Percentiles rank a stretch among this genome's conserved stretches.
These are phyloP conservation scores for Cyathus striatus DNA, from an alignment of 768 basidiomycete species.

Conservation along the genomic window DNA sequence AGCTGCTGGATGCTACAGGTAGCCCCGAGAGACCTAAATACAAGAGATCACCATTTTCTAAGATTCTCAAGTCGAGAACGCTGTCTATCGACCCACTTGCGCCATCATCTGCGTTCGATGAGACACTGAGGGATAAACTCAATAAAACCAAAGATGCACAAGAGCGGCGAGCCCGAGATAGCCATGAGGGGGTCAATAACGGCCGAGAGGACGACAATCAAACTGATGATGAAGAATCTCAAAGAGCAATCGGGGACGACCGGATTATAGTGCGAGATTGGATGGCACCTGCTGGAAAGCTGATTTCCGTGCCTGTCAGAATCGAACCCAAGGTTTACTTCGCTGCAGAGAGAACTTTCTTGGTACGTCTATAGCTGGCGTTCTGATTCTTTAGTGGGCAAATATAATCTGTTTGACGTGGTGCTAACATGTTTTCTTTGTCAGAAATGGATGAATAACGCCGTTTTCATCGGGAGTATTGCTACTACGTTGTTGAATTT, in stretches of 20 bases:
- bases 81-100: conserved; percentile 85
- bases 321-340: conserved; percentile 99
- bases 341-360: conserved; percentile 90
- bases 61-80: conserved; percentile 20
- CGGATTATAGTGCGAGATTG: conserved; percentile 62
- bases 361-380: conserved; percentile 50
- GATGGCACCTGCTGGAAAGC: conserved; percentile 81
- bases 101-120: conserved; percentile 78
- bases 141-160: conserved; percentile 23
- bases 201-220: conserved; percentile 26
- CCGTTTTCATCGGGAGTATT: conserved; percentile 84
- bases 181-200: conserved; percentile 23
- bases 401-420: not conserved
- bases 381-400: conserved; percentile 1
- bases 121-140: conserved; percentile 71
- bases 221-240: conserved; percentile 30
- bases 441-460: conserved; percentile 86
- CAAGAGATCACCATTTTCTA: conserved; percentile 13
- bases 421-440: not conserved
- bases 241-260: conserved; percentile 31
- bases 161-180: conserved; percentile 14
- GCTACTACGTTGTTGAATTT: conserved; percentile 91
- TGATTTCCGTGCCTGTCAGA: conserved; percentile 90
- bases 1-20: too few relatives aligned
- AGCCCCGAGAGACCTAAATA: conserved; percentile 36